A percentile compares a stretch with the other conserved stretches of the same genome.
Evolutionary conservation across 1,284 basidiomycete genomes (phyloP).

Genomic region (Apiotrichum sp.): DNA sequence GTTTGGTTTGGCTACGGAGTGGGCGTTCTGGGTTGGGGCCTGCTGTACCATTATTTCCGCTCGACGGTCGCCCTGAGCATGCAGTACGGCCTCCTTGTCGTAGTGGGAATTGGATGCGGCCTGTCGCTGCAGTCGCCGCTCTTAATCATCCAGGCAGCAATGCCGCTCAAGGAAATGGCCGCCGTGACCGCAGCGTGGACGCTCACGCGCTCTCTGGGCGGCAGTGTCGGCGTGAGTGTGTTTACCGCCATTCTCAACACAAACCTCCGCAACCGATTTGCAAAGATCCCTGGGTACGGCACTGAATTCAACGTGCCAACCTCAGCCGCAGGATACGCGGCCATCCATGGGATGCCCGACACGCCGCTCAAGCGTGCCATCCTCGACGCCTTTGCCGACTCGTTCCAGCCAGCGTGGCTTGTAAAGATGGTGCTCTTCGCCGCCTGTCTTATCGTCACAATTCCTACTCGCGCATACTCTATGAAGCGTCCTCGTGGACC

Average conservation of each 20-base stretch:
- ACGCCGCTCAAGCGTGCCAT: conserved; percentile 20
- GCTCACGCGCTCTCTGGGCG: conserved; percentile 34
- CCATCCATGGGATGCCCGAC: conserved; percentile 33
- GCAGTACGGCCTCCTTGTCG: conserved; percentile 25
- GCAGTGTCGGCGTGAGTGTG: conserved; percentile 24
- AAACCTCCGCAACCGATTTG: conserved; percentile 30
- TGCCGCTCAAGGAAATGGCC: conserved; percentile 45
- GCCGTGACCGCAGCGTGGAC: conserved; percentile 37
- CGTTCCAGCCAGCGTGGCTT: conserved; percentile 22
- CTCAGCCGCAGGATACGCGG: conserved; percentile 29
- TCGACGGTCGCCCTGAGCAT: conserved; percentile 17
- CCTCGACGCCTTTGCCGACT: conserved; percentile 37
- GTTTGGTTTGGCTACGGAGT: conserved; percentile 38
- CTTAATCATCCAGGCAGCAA: conserved; percentile 39
- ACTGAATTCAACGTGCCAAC: conserved; percentile 30
- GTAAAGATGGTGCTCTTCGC: conserved; percentile 1
- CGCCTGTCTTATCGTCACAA: conserved; percentile 7
- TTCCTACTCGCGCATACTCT: conserved; percentile 14
- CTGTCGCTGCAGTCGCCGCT: conserved; percentile 30
- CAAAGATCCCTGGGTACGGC: conserved; percentile 30
- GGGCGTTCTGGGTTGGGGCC: conserved; percentile 25
- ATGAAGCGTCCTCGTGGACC: not conserved
- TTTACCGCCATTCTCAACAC: conserved; percentile 40
- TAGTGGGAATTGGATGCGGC: conserved; percentile 29
- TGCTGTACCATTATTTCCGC: conserved; percentile 27